A percentile compares a stretch with the other conserved stretches of the same genome.
Evolutionary conservation across 441 rosid genomes (phyloP).

Genomic region (Pelargonium australe): DNA sequence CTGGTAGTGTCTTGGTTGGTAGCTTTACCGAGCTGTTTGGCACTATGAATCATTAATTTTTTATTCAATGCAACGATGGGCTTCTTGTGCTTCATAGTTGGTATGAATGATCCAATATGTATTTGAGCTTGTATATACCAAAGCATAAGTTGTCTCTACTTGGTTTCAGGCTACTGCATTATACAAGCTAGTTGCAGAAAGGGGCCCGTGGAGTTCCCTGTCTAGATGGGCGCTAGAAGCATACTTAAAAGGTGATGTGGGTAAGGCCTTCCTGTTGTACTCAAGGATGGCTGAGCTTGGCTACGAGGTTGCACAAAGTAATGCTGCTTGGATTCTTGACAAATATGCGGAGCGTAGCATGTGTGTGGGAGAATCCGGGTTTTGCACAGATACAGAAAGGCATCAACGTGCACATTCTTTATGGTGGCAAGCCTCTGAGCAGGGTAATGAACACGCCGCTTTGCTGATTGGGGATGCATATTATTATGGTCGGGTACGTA

Average conservation of each 20-base stretch:
- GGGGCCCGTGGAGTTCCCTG: slow-evolving; percentile 98
- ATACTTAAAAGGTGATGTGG: slow-evolving; percentile 86
- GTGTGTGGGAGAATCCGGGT: slow-evolving; percentile 94
- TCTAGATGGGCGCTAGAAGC: slow-evolving; percentile 99
- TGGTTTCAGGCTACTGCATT: slow-evolving; percentile 79
- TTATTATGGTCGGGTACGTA: slow-evolving; percentile 88
- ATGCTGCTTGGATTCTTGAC: slow-evolving; percentile 99
- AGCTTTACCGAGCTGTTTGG: neutral
- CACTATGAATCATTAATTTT: neutral
- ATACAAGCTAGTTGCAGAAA: slow-evolving; percentile 94
- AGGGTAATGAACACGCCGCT: slow-evolving; percentile 99
- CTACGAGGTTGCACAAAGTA: slow-evolving; percentile 94
- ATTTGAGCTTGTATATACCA: neutral
- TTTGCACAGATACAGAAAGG: slow-evolving; percentile 79
- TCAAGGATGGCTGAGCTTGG: slow-evolving; percentile 98
- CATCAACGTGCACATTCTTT: slow-evolving; percentile 88
- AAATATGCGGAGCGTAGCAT: slow-evolving; percentile 84
- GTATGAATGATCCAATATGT: neutral
- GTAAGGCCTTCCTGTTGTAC: slow-evolving; percentile 78
- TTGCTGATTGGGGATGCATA: slow-evolving; percentile 97
- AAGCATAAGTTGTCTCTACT: slow-evolving; percentile 4
- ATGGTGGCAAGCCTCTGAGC: slow-evolving; percentile 99
- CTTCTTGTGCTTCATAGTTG: neutral
- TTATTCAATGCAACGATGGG: neutral
- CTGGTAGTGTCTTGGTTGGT: neutral